Evolutionary conservation across 768 basidiomycete genomes (phyloP).

Genomic region (Cyclocybe cylindracea): DNA sequence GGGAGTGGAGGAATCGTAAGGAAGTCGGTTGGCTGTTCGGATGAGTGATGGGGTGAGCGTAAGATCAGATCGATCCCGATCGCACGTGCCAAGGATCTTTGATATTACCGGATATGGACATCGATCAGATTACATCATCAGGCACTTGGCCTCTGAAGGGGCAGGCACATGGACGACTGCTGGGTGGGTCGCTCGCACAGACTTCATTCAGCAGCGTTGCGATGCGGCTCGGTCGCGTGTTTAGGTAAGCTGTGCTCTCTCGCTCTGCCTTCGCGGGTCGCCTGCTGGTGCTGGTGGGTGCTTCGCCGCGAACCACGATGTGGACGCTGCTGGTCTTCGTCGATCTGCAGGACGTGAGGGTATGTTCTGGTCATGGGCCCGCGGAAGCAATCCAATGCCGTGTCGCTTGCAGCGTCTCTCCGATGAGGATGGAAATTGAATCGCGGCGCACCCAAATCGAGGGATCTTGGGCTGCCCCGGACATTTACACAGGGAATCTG

Average conservation of each 20-base stretch:
- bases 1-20: too few relatives aligned
- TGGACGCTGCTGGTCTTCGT: background rate
- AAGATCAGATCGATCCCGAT: background rate
- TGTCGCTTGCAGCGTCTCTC: conserved; percentile 37
- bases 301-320: too few relatives aligned
- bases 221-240: too few relatives aligned
- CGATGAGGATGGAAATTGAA: conserved; percentile 38
- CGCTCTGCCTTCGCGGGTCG: background rate
- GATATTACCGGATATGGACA: too few relatives aligned
- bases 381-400: conserved; percentile 36
- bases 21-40: too few relatives aligned
- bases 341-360: background rate
- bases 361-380: conserved; percentile 2
- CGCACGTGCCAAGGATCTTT: background rate
- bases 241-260: background rate
- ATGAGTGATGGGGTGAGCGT: too few relatives aligned
- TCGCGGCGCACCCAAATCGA: background rate
- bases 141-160: too few relatives aligned
- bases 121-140: too few relatives aligned
- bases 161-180: too few relatives aligned
- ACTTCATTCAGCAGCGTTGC: too few relatives aligned
- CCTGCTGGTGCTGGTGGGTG: background rate
- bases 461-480: conserved; percentile 6
- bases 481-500: conserved; percentile 33
- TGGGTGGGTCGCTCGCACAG: too few relatives aligned